Conservation (phyloP, 106 monocot species). For the Iris macrosiphon region DNA sequence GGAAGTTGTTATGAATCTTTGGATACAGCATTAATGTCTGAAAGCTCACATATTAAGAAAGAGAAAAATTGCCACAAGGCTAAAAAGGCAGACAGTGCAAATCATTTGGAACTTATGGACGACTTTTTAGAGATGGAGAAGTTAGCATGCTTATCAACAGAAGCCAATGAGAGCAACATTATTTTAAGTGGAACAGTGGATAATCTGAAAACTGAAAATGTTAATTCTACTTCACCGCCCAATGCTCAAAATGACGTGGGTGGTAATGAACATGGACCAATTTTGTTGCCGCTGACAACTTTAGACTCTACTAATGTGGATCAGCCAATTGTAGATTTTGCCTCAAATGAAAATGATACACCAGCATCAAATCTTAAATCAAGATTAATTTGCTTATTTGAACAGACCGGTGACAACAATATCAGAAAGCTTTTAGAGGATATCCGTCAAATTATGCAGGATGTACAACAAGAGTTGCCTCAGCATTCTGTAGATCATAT, state of each 20-base stretch:
- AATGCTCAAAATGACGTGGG: conserved; percentile 28
- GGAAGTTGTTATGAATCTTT: conserved; percentile 70
- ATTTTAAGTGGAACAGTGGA: conserved; percentile 13
- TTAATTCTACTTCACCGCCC: no score
- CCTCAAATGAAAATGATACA: conserved; percentile 5
- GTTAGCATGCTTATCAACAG: conserved; percentile 44
- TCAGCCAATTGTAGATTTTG: neutral
- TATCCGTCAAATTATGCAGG: conserved; percentile 46
- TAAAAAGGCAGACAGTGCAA: conserved; percentile 32
- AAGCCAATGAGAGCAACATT: conserved; percentile 13
- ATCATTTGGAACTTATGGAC: conserved; percentile 65
- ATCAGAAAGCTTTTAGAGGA: conserved; percentile 40
- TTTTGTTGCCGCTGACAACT: neutral
- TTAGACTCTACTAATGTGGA: conserved; percentile 2
- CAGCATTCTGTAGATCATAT: conserved; percentile 16
- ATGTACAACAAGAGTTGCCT: conserved; percentile 31
- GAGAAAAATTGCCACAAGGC: conserved; percentile 28
- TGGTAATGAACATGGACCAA: conserved; percentile 11
- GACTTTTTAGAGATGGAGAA: conserved; percentile 85
- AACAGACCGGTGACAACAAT: conserved; percentile 27
- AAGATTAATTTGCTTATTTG: conserved; percentile 35
- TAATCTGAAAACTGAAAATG: conserved; percentile 21
- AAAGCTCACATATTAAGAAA: conserved; percentile 68
- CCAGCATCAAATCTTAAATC: conserved; percentile 39
- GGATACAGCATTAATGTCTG: conserved; percentile 53